A percentile compares a stretch with the other conserved stretches of the same genome.
These are phyloP conservation scores for Hapsidospora chrysogenum DNA, from an alignment of 495 filamentous ascomycete genomes.

Conservation along the genomic window DNA sequence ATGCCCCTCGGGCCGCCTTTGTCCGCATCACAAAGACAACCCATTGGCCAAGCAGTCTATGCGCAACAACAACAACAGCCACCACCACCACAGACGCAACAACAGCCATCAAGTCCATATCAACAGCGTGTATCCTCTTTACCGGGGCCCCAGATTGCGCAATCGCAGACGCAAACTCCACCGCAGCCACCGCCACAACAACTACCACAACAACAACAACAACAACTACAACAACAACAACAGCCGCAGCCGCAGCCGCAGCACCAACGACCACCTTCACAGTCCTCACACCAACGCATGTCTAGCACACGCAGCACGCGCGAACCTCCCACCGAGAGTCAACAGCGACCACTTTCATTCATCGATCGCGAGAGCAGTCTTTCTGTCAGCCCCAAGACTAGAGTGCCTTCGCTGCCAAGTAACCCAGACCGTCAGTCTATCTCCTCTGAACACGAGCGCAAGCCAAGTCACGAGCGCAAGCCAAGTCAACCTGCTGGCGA, in stretches of 20 bases:
- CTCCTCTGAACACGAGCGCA: no score
- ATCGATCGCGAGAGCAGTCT: slow-evolving; percentile 42
- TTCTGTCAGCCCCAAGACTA: slow-evolving; percentile 50
- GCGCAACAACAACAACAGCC: slow-evolving; percentile 19
- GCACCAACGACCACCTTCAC: background rate
- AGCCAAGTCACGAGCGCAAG: no score
- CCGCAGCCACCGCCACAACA: slow-evolving; percentile 14
- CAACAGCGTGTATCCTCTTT: slow-evolving; percentile 27
- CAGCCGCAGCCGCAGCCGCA: background rate
- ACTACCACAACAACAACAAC: no score
- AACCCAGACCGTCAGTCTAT: slow-evolving; percentile 16
- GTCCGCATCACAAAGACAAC: background rate
- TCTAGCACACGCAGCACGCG: slow-evolving; percentile 26
- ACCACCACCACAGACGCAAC: slow-evolving; percentile 15
- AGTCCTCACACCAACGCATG: slow-evolving; percentile 28
- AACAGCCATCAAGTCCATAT: slow-evolving; percentile 35
- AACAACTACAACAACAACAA: background rate
- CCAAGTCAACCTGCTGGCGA: no score
- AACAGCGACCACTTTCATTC: slow-evolving; percentile 17
- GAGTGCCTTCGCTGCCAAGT: slow-evolving; percentile 29
- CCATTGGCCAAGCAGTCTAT: no score
- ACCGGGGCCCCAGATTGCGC: slow-evolving; percentile 7
- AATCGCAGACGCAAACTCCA: slow-evolving; percentile 15
- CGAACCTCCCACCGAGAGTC: slow-evolving; percentile 17
- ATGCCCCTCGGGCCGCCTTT: slow-evolving; percentile 31